These are phyloP conservation scores for Phytophthora colocasiae DNA, from an alignment of 352 stramenopile genomes.

Conservation along the genomic window DNA sequence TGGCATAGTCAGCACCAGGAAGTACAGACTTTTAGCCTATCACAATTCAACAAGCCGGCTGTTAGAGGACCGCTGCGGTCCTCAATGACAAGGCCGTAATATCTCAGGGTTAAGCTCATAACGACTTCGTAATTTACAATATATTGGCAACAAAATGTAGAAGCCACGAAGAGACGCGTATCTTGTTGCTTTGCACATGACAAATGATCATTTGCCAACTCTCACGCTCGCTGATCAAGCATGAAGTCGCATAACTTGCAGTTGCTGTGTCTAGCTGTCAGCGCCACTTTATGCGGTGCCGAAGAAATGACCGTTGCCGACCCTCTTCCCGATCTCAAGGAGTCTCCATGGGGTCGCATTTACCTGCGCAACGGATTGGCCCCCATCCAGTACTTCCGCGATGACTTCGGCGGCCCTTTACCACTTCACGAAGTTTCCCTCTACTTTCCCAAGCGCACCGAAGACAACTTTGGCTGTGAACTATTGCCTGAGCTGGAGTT, in stretches of 20 bases:
- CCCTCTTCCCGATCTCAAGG: constrained; percentile 16
- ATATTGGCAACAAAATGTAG: neutral
- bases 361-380: constrained; percentile 69
- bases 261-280: constrained; percentile 5
- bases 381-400: constrained; percentile 81
- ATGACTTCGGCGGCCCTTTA: constrained; percentile 59
- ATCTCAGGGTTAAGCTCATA: too few species aligned
- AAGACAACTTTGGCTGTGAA: constrained; percentile 54
- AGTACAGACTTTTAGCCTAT: too few species aligned
- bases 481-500: constrained; percentile 41
- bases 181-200: constrained; percentile 7
- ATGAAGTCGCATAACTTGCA: constrained; percentile 16
- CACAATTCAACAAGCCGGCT: too few species aligned
- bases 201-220: constrained; percentile 15
- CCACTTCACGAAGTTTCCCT: constrained; percentile 49
- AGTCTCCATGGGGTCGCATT: constrained; percentile 67
- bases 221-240: neutral
- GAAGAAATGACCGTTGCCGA: constrained; percentile 1
- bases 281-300: neutral
- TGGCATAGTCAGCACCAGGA: too few species aligned
- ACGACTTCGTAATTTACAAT: neutral
- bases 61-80: too few species aligned
- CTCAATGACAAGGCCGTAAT: too few species aligned
- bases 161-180: constrained; percentile 19
- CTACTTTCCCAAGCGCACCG: constrained; percentile 43